These are phyloP conservation scores for Cinchona pubescens DNA, from an alignment of 257 asterid species.

Conservation along the genomic window DNA sequence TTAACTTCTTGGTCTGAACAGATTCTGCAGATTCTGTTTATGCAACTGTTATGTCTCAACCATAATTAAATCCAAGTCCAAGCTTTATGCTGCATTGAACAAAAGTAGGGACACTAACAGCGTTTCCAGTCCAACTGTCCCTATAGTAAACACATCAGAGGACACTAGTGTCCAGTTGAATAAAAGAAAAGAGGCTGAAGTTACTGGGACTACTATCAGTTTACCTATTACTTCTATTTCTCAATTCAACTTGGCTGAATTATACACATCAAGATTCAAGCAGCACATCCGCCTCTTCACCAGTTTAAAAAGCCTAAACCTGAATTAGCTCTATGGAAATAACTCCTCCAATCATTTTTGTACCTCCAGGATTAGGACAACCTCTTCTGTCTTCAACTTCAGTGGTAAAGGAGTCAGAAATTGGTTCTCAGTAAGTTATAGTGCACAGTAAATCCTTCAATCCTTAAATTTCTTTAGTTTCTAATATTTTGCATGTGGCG, in stretches of 20 bases:
- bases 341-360: conserved; percentile 34
- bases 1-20: conserved; percentile 26
- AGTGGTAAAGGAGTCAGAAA: conserved; percentile 25
- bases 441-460: neutral
- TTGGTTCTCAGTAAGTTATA: conserved; percentile 37
- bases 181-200: conserved; percentile 34
- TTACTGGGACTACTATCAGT: conserved; percentile 5
- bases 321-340: conserved; percentile 11
- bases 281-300: conserved; percentile 21
- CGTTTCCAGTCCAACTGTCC: conserved; percentile 12
- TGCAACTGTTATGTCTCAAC: conserved; percentile 27
- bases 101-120: conserved; percentile 19
- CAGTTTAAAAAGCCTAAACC: conserved; percentile 32
- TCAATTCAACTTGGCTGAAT: conserved; percentile 16
- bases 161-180: neutral
- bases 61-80: conserved; percentile 46
- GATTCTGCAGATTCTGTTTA: conserved; percentile 52
- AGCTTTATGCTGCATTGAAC: conserved; percentile 34
- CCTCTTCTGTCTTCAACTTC: conserved; percentile 10
- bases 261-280: conserved; percentile 8
- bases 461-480: conserved; percentile 8
- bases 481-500: neutral
- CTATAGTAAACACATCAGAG: conserved; percentile 7
- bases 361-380: conserved; percentile 34
- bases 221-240: conserved; percentile 8